A percentile compares a stretch with the other conserved stretches of the same genome.
These are phyloP conservation scores for Xylaria bambusicola DNA, from an alignment of 495 filamentous ascomycete genomes.

Conservation along the genomic window DNA sequence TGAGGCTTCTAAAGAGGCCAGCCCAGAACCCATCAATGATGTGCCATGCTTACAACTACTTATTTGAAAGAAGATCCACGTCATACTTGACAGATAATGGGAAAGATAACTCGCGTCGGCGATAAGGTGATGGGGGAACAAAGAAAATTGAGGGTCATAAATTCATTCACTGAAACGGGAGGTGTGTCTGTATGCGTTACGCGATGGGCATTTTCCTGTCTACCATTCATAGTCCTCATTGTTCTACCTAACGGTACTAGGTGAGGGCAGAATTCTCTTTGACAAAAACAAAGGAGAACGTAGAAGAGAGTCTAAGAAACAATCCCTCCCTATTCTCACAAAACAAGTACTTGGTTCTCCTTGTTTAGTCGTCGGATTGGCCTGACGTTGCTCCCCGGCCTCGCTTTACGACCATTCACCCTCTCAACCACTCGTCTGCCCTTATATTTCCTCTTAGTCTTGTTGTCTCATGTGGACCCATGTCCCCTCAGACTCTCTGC, in stretches of 20 bases:
- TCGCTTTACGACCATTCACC: background rate
- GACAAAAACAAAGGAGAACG: slow-evolving; percentile 11
- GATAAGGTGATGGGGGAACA: slow-evolving; percentile 7
- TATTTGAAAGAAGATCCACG: background rate
- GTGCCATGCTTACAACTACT: background rate
- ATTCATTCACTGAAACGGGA: slow-evolving; percentile 4
- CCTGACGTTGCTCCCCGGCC: slow-evolving; percentile 9
- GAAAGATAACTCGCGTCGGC: background rate
- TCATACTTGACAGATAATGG: background rate
- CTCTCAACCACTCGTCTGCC: background rate
- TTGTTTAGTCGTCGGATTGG: slow-evolving; percentile 4
- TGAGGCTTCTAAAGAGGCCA: background rate
- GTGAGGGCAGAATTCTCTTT: slow-evolving; percentile 15
- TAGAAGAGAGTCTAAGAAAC: slow-evolving; percentile 11
- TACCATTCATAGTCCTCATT: slow-evolving; percentile 14
- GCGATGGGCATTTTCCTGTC: background rate
- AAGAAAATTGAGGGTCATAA: slow-evolving; percentile 4
- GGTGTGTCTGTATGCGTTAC: slow-evolving; percentile 1
- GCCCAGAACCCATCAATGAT: background rate
- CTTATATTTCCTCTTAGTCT: background rate
- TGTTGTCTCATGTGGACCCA: slow-evolving; percentile 12
- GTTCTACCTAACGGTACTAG: slow-evolving; percentile 1
- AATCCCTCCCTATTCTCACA: slow-evolving; percentile 10
- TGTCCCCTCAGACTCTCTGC: background rate
- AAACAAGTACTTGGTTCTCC: slow-evolving; percentile 19